A percentile compares a stretch with the other conserved stretches of the same genome.
These are phyloP conservation scores for Fusarium continuum DNA, from an alignment of 2,329 filamentous ascomycete genomes.

Conservation along the genomic window DNA sequence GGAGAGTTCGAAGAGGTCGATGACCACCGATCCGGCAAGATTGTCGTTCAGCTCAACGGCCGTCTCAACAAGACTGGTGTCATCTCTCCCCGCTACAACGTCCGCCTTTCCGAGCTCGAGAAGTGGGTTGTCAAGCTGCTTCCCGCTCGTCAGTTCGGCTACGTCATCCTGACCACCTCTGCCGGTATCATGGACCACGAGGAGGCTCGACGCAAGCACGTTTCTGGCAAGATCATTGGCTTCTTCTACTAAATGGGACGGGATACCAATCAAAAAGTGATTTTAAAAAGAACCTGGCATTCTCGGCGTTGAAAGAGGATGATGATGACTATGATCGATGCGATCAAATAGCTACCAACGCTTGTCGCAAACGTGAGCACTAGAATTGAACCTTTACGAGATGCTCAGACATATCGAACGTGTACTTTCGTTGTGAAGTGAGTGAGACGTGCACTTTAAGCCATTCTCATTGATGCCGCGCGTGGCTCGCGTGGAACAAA, in stretches of 20 bases:
- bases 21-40: constrained; percentile 99
- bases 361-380: constrained; percentile 48
- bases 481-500: background rate
- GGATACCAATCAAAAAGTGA: constrained; percentile 45
- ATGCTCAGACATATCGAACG: constrained; percentile 40
- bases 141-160: constrained; percentile 99
- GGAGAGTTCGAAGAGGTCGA: constrained; percentile 99
- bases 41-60: constrained; percentile 99
- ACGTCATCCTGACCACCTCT: constrained; percentile 98
- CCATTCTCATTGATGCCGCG: background rate
- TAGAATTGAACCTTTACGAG: constrained; percentile 49
- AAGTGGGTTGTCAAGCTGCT: constrained; percentile 99
- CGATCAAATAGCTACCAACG: constrained; percentile 45
- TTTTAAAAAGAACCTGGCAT: constrained; percentile 43
- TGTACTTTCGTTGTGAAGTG: constrained; percentile 3
- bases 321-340: constrained; percentile 51
- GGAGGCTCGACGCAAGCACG: constrained; percentile 98
- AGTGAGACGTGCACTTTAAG: background rate
- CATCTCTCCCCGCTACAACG: constrained; percentile 99
- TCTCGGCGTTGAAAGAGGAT: constrained; percentile 51
- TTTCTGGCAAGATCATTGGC: constrained; percentile 98
- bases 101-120: constrained; percentile 96
- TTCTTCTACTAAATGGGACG: constrained; percentile 88
- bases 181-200: constrained; percentile 99
- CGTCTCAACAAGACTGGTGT: constrained; percentile 99